Evolutionary conservation across 805 yeast genomes (phyloP).

Genomic region (Zygosaccharomyces gambellarensis): DNA sequence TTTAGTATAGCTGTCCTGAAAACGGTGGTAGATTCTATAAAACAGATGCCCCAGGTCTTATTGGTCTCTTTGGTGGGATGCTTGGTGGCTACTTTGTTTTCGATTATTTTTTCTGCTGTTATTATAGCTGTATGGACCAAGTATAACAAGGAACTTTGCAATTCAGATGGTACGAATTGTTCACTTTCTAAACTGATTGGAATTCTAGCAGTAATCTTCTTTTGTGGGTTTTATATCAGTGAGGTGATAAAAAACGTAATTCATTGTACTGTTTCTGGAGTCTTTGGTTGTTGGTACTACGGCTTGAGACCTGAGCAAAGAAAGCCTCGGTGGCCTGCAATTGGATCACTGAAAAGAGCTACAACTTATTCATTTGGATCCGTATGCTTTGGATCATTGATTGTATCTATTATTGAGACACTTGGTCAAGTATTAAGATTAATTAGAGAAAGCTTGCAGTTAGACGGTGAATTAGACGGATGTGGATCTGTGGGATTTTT

Average conservation of each 20-base stretch:
- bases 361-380: slow-evolving; percentile 86
- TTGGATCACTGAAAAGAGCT: slow-evolving; percentile 75
- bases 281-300: slow-evolving; percentile 90
- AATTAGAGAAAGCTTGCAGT: slow-evolving; percentile 39
- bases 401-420: slow-evolving; percentile 68
- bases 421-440: slow-evolving; percentile 51
- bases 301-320: slow-evolving; percentile 70
- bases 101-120: slow-evolving; percentile 59
- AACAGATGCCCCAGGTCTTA: slow-evolving; percentile 63
- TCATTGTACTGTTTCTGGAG: slow-evolving; percentile 77
- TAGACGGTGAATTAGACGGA: slow-evolving; percentile 41
- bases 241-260: slow-evolving; percentile 78
- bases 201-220: slow-evolving; percentile 63
- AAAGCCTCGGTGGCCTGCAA: slow-evolving; percentile 72
- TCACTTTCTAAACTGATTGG: slow-evolving; percentile 61
- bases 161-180: slow-evolving; percentile 48
- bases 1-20: slow-evolving; percentile 65
- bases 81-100: slow-evolving; percentile 54
- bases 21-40: slow-evolving; percentile 74
- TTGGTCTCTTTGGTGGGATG: slow-evolving; percentile 58
- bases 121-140: slow-evolving; percentile 75
- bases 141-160: slow-evolving; percentile 51
- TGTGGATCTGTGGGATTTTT: slow-evolving; percentile 50
- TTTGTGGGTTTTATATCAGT: slow-evolving; percentile 77
- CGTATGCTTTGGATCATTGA: slow-evolving; percentile 76